Evolutionary conservation across 1,139 yeast species (phyloP).

Genomic region (Sugiyamaella pinicola): DNA sequence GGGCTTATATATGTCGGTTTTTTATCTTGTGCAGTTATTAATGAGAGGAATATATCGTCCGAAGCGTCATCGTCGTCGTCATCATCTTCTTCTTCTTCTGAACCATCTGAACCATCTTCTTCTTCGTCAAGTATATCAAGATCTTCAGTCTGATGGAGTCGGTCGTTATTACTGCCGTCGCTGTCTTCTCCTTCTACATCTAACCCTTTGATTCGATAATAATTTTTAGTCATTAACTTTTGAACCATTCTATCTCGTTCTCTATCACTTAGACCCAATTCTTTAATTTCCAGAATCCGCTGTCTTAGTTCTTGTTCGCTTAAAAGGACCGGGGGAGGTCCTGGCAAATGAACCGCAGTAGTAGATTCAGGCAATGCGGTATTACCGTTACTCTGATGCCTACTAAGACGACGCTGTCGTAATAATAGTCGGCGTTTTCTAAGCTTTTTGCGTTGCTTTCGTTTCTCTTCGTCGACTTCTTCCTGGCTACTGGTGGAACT

Average conservation of each 20-base stretch:
- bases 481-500: constrained; percentile 16
- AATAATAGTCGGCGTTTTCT: constrained; percentile 11
- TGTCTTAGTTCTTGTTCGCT: constrained; percentile 46
- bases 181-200: constrained; percentile 20
- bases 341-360: not conserved
- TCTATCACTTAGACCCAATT: constrained; percentile 51
- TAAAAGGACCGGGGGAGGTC: constrained; percentile 19
- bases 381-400: constrained; percentile 4
- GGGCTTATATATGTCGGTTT: constrained; percentile 53
- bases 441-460: constrained; percentile 8
- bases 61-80: constrained; percentile 31
- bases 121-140: too few species aligned
- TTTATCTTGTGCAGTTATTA: constrained; percentile 54
- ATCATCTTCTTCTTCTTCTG: constrained; percentile 30
- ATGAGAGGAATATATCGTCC: constrained; percentile 27
- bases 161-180: not conserved
- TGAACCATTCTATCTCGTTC: constrained; percentile 69
- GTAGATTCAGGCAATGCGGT: not conserved
- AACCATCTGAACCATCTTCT: constrained; percentile 31
- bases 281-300: constrained; percentile 60
- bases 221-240: constrained; percentile 74
- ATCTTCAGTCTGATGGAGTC: too few species aligned
- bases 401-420: constrained; percentile 15
- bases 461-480: constrained; percentile 11
- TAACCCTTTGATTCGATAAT: constrained; percentile 46